phyloP scores from a whole-genome alignment of 2,329 filamentous ascomycete genomes.

The Colletotrichum simmondsii region DNA sequence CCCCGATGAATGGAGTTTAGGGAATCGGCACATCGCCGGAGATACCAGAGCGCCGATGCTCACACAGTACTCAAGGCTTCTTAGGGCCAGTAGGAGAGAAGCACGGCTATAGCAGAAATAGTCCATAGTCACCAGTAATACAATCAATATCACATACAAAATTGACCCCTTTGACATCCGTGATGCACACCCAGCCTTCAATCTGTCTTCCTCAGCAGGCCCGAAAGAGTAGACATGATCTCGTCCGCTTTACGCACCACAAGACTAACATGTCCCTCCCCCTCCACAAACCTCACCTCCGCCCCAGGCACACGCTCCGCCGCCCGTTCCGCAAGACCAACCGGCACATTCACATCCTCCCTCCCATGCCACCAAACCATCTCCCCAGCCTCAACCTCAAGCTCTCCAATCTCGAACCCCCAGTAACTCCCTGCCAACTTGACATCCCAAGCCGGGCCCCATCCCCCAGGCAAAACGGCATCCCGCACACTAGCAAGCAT shows the following conservation, averaged over 20 bases:
- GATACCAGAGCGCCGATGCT: background rate
- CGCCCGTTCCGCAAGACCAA: constrained; percentile 37
- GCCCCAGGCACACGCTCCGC: background rate
- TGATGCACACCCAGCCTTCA: background rate
- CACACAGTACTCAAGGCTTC: background rate
- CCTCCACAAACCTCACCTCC: background rate
- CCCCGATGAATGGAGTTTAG: background rate
- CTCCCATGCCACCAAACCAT: constrained; percentile 47
- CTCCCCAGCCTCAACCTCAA: constrained; percentile 36
- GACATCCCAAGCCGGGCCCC: constrained; percentile 41
- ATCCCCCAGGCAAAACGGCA: constrained; percentile 31
- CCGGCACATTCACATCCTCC: constrained; percentile 44
- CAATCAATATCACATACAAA: background rate
- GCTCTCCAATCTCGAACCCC: constrained; percentile 44
- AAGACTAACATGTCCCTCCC: background rate
- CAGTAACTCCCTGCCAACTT: constrained; percentile 40
- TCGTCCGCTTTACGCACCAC: background rate
- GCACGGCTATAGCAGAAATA: background rate
- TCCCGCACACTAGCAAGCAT: constrained; percentile 17
- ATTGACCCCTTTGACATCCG: too few relatives aligned
- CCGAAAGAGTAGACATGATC: background rate
- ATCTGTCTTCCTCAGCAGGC: background rate
- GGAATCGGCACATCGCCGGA: background rate
- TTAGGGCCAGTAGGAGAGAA: background rate
- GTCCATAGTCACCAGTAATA: background rate